Percentiles rank a stretch among this genome's conserved stretches.
These are phyloP conservation scores for Leishmania mexicana DNA, from an alignment of 208 protist genomes.

Conservation along the genomic window DNA sequence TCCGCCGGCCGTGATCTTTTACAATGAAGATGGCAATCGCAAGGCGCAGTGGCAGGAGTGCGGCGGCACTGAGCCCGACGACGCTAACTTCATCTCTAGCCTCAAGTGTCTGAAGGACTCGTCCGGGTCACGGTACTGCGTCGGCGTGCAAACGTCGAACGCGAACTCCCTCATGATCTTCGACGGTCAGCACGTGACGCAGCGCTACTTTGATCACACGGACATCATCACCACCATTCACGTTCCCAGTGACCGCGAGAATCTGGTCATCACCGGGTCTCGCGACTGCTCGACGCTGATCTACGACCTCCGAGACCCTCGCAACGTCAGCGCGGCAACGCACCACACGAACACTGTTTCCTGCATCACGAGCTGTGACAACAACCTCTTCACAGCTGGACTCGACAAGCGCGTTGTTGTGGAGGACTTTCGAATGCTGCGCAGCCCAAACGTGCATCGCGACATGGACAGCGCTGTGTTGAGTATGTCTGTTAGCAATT, in stretches of 20 bases:
- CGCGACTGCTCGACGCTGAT: slow-evolving; percentile 81
- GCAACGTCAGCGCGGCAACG: slow-evolving; percentile 42
- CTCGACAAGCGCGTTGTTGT: slow-evolving; percentile 80
- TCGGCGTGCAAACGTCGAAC: slow-evolving; percentile 47
- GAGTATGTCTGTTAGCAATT: slow-evolving; percentile 63
- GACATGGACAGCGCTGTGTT: slow-evolving; percentile 87
- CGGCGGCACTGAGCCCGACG: slow-evolving; percentile 68
- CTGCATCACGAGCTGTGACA: slow-evolving; percentile 71
- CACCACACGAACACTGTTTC: slow-evolving; percentile 82
- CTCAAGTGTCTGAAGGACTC: slow-evolving; percentile 58
- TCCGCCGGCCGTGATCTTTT: slow-evolving; percentile 79
- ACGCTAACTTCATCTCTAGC: slow-evolving; percentile 75
- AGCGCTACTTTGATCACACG: slow-evolving; percentile 80
- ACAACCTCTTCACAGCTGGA: slow-evolving; percentile 83
- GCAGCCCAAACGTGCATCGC: slow-evolving; percentile 28
- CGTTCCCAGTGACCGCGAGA: slow-evolving; percentile 65
- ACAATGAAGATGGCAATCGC: slow-evolving; percentile 54
- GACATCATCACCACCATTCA: slow-evolving; percentile 87
- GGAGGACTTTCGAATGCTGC: slow-evolving; percentile 82
- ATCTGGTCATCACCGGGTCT: slow-evolving; percentile 79
- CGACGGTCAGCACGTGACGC: slow-evolving; percentile 57
- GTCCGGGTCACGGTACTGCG: slow-evolving; percentile 56
- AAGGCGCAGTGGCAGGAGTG: slow-evolving; percentile 80
- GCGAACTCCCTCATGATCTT: slow-evolving; percentile 66
- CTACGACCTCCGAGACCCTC: slow-evolving; percentile 67